Percentiles rank a stretch among this genome's conserved stretches.
Evolutionary conservation across 768 basidiomycete species (phyloP).

Genomic region (Agrocybe pediades): DNA sequence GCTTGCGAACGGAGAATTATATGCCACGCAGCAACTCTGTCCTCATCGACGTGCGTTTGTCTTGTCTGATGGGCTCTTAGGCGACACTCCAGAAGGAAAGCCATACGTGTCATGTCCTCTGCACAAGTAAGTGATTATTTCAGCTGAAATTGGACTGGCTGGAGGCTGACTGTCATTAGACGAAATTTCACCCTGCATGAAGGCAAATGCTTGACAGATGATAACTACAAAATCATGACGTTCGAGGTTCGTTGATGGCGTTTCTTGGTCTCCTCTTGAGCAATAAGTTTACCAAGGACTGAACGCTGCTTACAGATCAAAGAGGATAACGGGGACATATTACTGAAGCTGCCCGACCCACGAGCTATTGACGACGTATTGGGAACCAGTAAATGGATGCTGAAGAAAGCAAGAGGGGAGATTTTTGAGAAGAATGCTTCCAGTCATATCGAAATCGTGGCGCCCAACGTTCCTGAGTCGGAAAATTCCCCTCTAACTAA

Average conservation of each 20-base stretch:
- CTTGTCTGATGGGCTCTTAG: constrained; percentile 69
- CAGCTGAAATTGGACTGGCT: neutral
- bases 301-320: constrained; percentile 28
- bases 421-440: constrained; percentile 29
- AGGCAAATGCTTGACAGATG: constrained; percentile 62
- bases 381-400: constrained; percentile 66
- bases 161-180: constrained; percentile 15
- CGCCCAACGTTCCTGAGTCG: constrained; percentile 1
- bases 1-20: constrained; percentile 58
- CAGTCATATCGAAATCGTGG: constrained; percentile 32
- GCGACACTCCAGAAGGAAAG: constrained; percentile 58
- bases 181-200: constrained; percentile 58
- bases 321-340: constrained; percentile 36
- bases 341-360: constrained; percentile 57
- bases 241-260: constrained; percentile 42
- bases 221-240: constrained; percentile 57
- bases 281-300: neutral
- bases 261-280: neutral
- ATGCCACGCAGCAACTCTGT: constrained; percentile 70
- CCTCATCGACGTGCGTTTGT: constrained; percentile 62
- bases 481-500: neutral
- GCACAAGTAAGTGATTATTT: constrained; percentile 43
- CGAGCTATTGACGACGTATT: constrained; percentile 60
- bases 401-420: constrained; percentile 51
- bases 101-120: constrained; percentile 54